Base-by-base conservation (phyloP, 495 filamentous ascomycete species). In the Achaetomiella virescens region DNA sequence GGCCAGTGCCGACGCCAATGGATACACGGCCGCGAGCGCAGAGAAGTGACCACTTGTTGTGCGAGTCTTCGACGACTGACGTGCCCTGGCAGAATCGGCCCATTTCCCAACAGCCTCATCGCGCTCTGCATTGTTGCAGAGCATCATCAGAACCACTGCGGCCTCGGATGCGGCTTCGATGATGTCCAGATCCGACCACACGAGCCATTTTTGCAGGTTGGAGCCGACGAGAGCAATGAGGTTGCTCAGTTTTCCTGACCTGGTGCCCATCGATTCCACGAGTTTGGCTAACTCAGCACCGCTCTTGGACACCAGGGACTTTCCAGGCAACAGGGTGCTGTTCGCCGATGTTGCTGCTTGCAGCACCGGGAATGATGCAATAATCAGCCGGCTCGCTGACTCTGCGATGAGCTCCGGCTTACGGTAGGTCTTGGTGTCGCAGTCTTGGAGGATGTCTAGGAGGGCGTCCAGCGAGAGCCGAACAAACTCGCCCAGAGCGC, bases 331-430 rank as follows among this genome's bases (percentile, higher is more conserved):
- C 10, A 70, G 50, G 14, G 7, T 15, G 21, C 18, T 17, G 35
- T n/a, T 6, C 17, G 33, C n/a, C 7, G 61, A 53, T 7, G 61
- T 51, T 29, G 58, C 55, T 42, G 59, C 62, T 47, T 69, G 67
- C 31, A 78, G 66, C 3, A 72, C 27, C 0, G 74, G 75, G 20
- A 70, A 60, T 8, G 67, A 61, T 22, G 76, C 72, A 10, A 75
- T 63, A 40, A 88, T 74, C 10, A 90, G 72, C 40, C 71, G 72
- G 46, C 83, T 79, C 12, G 76, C 74, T 10, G 82, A 82, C 62
- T 90, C 88, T 14, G 84, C 81, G 5, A 85, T 80, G 14, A 90
- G 69, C 56, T 90, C 86, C 0, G 87, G 86, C 5, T 82, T 80
- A n/a, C 82, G 78, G 52, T 76, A 76, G 18, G 69, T 72, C 2